phyloP scores from a whole-genome alignment of 2,329 filamentous ascomycete species.

The Paecilomyces sp. region DNA sequence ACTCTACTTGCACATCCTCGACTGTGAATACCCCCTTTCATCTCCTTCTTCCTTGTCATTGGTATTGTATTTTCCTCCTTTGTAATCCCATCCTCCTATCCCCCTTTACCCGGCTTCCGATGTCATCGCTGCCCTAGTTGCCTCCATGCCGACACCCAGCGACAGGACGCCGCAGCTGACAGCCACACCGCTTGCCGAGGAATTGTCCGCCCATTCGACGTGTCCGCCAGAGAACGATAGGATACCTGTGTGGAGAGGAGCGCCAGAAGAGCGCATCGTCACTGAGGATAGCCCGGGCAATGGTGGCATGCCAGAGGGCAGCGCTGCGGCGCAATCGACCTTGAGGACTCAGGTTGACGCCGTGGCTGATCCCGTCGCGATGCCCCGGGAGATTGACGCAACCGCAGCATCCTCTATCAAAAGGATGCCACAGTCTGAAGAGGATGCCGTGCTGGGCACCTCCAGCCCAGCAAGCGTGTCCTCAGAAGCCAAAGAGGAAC shows the following conservation, averaged over 20 bases:
- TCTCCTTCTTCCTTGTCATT: slow-evolving; percentile 7
- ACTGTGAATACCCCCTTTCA: slow-evolving; percentile 1
- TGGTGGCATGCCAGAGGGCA: slow-evolving; percentile 18
- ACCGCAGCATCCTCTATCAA: slow-evolving; percentile 11
- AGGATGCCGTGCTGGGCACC: slow-evolving; percentile 22
- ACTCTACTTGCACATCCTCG: slow-evolving; percentile 4
- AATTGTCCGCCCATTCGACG: slow-evolving; percentile 37
- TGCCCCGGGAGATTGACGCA: slow-evolving; percentile 19
- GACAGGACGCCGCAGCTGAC: slow-evolving; percentile 35
- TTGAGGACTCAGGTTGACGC: slow-evolving; percentile 21
- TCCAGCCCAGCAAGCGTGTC: slow-evolving; percentile 28
- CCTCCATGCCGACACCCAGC: slow-evolving; percentile 46
- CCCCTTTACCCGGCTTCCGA: slow-evolving; percentile 25
- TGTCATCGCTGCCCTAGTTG: slow-evolving; percentile 28
- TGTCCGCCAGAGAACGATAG: slow-evolving; percentile 44
- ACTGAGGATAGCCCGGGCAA: slow-evolving; percentile 14
- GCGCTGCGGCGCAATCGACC: slow-evolving; percentile 16
- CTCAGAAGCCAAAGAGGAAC: slow-evolving; percentile 30
- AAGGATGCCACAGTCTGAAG: slow-evolving; percentile 21
- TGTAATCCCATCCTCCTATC: slow-evolving; percentile 9
- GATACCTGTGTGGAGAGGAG: slow-evolving; percentile 23
- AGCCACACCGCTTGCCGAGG: slow-evolving; percentile 36
- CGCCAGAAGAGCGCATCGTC: slow-evolving; percentile 17
- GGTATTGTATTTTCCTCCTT: slow-evolving; percentile 2
- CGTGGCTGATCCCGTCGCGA: slow-evolving; percentile 15